Percentiles rank a stretch among this genome's conserved stretches.
These are phyloP conservation scores for Aspergillus kassunensis DNA, from an alignment of 495 filamentous ascomycete genomes.

Conservation along the genomic window DNA sequence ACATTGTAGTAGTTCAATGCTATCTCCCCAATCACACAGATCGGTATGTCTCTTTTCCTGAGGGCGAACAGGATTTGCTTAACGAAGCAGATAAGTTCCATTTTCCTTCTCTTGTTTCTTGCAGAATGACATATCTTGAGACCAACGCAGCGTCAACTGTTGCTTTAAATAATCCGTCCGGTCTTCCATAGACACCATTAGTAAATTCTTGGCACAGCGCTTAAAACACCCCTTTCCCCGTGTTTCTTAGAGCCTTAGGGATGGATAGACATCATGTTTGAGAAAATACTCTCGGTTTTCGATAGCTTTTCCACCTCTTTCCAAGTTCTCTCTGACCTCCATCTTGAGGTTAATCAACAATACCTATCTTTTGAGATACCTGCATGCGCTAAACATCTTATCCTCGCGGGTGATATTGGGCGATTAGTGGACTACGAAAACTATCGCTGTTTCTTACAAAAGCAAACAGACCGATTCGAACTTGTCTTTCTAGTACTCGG, in stretches of 20 bases:
- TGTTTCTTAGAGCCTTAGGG: not conserved
- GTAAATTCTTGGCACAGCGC: not conserved
- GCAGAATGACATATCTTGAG: not conserved
- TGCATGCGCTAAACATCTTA: constrained; percentile 42
- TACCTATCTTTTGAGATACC: constrained; percentile 48
- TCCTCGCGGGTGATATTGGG: constrained; percentile 58
- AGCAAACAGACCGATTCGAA: constrained; percentile 40
- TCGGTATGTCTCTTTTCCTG: not conserved
- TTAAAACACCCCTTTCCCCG: not conserved
- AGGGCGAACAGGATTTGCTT: not conserved
- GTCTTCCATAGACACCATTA: not conserved
- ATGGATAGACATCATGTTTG: constrained; percentile 10
- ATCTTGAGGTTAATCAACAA: constrained; percentile 52
- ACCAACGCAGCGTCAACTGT: not conserved
- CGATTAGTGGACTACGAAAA: constrained; percentile 48
- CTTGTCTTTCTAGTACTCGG: constrained; percentile 52
- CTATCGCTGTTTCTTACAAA: constrained; percentile 48
- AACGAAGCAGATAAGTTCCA: not conserved
- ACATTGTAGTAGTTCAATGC: constrained; percentile 9
- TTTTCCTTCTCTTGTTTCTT: not conserved
- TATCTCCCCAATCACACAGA: constrained; percentile 3
- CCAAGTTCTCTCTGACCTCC: constrained; percentile 55
- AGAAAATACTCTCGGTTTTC: constrained; percentile 14
- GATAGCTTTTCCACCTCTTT: constrained; percentile 25
- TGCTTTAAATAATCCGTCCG: not conserved